Conservation (phyloP, 2,329 filamentous ascomycete genomes). For the Ceratocystis lukuohia region DNA sequence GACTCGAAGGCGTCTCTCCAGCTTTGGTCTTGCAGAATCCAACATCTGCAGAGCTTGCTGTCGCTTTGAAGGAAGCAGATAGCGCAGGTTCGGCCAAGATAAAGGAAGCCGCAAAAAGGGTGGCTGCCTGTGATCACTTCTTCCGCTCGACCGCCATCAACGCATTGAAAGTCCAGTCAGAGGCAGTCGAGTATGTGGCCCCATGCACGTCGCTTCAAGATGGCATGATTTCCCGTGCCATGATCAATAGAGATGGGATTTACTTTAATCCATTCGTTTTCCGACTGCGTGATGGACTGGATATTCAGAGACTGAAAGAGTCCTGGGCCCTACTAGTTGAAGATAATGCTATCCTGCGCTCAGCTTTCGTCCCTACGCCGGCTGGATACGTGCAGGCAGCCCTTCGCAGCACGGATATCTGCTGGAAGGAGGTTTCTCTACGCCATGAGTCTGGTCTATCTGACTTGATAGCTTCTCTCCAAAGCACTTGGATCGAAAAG, state of each 20-base stretch:
- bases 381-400: slow-evolving; percentile 69
- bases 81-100: background rate
- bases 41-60: slow-evolving; percentile 35
- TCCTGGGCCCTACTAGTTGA: slow-evolving; percentile 46
- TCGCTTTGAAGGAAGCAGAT: slow-evolving; percentile 24
- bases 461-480: slow-evolving; percentile 20
- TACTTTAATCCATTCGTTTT: slow-evolving; percentile 73
- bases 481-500: slow-evolving; percentile 38
- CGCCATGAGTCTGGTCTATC: background rate
- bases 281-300: slow-evolving; percentile 33
- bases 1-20: slow-evolving; percentile 47
- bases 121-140: slow-evolving; percentile 51
- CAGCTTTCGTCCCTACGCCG: slow-evolving; percentile 55
- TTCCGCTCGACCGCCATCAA: slow-evolving; percentile 41
- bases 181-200: slow-evolving; percentile 55
- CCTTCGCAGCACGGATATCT: slow-evolving; percentile 31
- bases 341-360: slow-evolving; percentile 53
- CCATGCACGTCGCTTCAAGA: slow-evolving; percentile 80
- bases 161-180: slow-evolving; percentile 36
- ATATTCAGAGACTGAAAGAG: slow-evolving; percentile 34
- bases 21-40: slow-evolving; percentile 54
- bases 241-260: slow-evolving; percentile 37
- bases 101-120: slow-evolving; percentile 37
- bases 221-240: slow-evolving; percentile 64
- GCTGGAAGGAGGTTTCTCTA: slow-evolving; percentile 32